Percentiles rank a stretch among this genome's conserved stretches.
These are phyloP conservation scores for Athelia sp. DNA, from an alignment of 1,284 basidiomycete genomes.

Conservation along the genomic window DNA sequence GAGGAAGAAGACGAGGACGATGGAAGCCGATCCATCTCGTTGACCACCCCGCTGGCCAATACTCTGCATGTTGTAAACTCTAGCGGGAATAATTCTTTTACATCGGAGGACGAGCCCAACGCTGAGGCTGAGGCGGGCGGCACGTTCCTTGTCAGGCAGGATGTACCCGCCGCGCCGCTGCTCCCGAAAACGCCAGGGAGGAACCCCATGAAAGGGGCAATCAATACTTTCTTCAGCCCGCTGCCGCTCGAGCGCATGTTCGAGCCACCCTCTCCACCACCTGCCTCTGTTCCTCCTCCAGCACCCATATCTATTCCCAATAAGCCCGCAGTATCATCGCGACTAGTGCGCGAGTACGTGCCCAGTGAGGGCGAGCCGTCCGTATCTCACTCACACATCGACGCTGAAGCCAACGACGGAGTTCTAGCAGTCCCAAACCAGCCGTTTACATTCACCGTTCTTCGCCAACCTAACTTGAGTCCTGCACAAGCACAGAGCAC, in stretches of 20 bases:
- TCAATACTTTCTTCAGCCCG: conserved; percentile 84
- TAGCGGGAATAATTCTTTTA: no score
- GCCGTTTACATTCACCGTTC: conserved; percentile 74
- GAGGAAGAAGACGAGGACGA: conserved; percentile 41
- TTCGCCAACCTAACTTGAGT: conserved; percentile 35
- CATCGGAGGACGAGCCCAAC: conserved; percentile 22
- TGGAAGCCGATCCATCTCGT: conserved; percentile 49
- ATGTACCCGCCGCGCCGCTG: conserved; percentile 49
- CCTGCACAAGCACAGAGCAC: conserved; percentile 47
- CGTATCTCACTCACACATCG: no score
- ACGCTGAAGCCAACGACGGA: no score
- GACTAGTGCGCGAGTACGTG: conserved; percentile 25
- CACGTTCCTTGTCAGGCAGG: conserved; percentile 79
- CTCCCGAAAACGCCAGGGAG: conserved; percentile 60
- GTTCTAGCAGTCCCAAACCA: conserved; percentile 47
- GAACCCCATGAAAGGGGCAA: conserved; percentile 47
- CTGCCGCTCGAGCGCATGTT: conserved; percentile 86
- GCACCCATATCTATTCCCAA: conserved; percentile 17
- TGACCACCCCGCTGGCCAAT: conserved; percentile 55
- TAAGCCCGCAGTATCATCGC: conserved; percentile 30
- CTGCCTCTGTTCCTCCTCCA: conserved; percentile 17
- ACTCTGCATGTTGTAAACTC: conserved; percentile 36
- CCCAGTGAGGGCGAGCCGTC: conserved; percentile 11
- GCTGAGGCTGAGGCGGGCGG: conserved; percentile 36
- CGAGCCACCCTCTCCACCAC: conserved; percentile 78